phyloP scores from a whole-genome alignment of 202 grass and related monocot genomes.

The Schoenoplectus tabernaemontani region DNA sequence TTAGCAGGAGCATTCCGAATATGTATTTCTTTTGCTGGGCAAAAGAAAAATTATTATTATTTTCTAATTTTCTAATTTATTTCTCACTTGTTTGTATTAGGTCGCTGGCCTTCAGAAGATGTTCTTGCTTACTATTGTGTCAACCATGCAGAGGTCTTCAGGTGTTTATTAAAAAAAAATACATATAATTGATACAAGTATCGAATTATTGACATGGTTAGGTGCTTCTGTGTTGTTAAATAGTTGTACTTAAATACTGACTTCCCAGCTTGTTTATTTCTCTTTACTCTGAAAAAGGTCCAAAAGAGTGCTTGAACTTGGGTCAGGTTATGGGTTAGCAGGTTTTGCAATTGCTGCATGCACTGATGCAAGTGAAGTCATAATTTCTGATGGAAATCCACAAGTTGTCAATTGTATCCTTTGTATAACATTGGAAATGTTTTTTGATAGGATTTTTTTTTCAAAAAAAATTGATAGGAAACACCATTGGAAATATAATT shows the following conservation, averaged over 20 bases:
- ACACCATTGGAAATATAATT: neutral
- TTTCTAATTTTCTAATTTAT: slow-evolving; percentile 13
- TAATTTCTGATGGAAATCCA: slow-evolving; percentile 95
- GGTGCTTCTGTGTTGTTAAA: neutral
- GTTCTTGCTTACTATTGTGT: slow-evolving; percentile 95
- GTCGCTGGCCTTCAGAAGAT: slow-evolving; percentile 97
- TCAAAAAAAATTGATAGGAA: too few species aligned
- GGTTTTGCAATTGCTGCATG: slow-evolving; percentile 68
- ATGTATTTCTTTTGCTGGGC: neutral
- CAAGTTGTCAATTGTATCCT: slow-evolving; percentile 96
- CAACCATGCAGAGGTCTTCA: slow-evolving; percentile 57
- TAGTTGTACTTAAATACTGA: neutral
- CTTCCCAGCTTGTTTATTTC: neutral
- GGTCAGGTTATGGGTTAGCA: slow-evolving; percentile 83
- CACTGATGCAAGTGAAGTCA: slow-evolving; percentile 56
- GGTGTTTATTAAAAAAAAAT: slow-evolving; percentile 38
- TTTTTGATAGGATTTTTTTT: too few species aligned
- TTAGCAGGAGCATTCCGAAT: slow-evolving; percentile 4
- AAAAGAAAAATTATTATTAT: neutral
- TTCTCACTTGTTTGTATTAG: slow-evolving; percentile 21
- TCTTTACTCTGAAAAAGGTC: slow-evolving; percentile 39
- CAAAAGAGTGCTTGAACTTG: slow-evolving; percentile 91
- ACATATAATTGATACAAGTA: neutral
- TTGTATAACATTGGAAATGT: too few species aligned
- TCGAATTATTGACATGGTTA: neutral